Conservation (phyloP, 306 rosid species). For the Delonix regia region DNA sequence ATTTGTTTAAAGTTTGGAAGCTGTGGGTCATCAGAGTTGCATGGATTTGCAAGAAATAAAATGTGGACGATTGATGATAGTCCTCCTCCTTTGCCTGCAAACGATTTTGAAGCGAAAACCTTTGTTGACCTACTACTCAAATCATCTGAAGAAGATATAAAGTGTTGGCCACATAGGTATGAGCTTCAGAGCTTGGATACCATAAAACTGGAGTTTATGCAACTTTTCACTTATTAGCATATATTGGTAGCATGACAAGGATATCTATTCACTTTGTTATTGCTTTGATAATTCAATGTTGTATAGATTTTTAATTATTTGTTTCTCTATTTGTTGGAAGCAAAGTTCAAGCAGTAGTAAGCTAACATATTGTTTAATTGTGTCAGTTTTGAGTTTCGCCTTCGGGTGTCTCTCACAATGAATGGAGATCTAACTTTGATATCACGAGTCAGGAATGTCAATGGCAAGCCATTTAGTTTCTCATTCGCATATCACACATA, state of each 20-base stretch:
- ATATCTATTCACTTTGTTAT: background rate
- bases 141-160: conserved; percentile 82
- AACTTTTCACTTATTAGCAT: background rate
- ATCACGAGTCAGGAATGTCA: conserved; percentile 76
- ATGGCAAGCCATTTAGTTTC: conserved; percentile 85
- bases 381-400: conserved; percentile 84
- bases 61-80: conserved; percentile 76
- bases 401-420: conserved; percentile 67
- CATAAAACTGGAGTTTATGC: background rate
- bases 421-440: conserved; percentile 67
- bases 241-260: background rate
- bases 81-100: conserved; percentile 62
- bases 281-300: background rate
- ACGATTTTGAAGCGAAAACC: conserved; percentile 61
- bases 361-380: conserved; percentile 31
- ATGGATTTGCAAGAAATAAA: conserved; percentile 89
- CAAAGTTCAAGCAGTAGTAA: conserved; percentile 16
- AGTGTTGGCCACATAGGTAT: conserved; percentile 76
- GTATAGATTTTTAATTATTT: background rate
- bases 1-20: conserved; percentile 72
- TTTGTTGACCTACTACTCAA: conserved; percentile 72
- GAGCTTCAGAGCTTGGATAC: background rate
- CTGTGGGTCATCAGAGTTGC: conserved; percentile 77
- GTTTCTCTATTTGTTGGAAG: conserved; percentile 23
- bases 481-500: conserved; percentile 89